Conservation (phyloP, 2,329 filamentous ascomycete species). For the Davidsoniella neocaledoniae region DNA sequence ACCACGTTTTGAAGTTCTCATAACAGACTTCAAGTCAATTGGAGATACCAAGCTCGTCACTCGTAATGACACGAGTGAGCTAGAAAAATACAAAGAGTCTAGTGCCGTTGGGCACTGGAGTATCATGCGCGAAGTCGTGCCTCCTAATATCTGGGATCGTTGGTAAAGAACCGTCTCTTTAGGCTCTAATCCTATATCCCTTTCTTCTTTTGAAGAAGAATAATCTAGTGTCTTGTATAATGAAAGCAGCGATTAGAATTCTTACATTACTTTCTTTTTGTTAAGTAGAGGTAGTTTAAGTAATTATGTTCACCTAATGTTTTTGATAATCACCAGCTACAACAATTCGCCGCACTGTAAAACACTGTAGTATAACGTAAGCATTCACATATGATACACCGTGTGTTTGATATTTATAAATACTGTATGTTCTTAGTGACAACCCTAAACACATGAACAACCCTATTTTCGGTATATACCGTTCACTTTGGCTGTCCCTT, state of each 20-base stretch:
- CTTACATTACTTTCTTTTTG: neutral
- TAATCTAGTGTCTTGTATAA: neutral
- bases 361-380: too few species aligned
- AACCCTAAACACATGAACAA: neutral
- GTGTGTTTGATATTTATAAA: neutral
- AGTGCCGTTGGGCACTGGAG: slow-evolving; percentile 77
- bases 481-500: too few species aligned
- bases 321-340: too few species aligned
- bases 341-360: too few species aligned
- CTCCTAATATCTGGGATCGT: slow-evolving; percentile 64
- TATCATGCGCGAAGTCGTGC: slow-evolving; percentile 77
- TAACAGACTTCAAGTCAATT: slow-evolving; percentile 28
- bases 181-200: neutral
- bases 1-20: slow-evolving; percentile 53
- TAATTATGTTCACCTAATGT: too few species aligned
- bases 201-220: neutral
- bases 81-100: slow-evolving; percentile 55
- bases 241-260: neutral
- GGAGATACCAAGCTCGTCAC: slow-evolving; percentile 37
- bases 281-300: too few species aligned
- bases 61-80: slow-evolving; percentile 44
- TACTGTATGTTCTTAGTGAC: neutral
- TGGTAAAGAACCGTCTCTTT: slow-evolving; percentile 40
- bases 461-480: neutral
- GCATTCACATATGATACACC: neutral